Base-by-base conservation (phyloP, 768 basidiomycete species). In the Leccinum uliginosum region DNA sequence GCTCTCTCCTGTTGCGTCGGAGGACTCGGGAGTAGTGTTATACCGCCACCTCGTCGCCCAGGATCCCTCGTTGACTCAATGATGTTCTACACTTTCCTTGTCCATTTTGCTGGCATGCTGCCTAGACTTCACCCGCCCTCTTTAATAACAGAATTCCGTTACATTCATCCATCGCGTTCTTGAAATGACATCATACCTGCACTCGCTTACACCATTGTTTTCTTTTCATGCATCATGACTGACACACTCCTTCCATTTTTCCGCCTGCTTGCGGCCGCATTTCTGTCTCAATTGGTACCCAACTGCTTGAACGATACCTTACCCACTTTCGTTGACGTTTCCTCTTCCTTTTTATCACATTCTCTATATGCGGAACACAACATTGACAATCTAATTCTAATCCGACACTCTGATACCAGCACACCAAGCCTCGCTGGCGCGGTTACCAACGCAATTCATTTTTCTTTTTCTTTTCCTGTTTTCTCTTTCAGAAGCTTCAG, bases 1-100 rank as follows among this genome's bases (percentile, higher is more conserved):
- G 80, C 68, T 73, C 17, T 91, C 89, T 6, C 89, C 91, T 56
- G 87, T 86, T 48, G 89, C 86, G 17, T 82, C 71, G 50, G 71
- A 72, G 59, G 91, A 92, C 70, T 93, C 91, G 51, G 89, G 87
- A 61, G 88, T 93, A 60, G 89, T 86, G 62, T 72, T 93, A 68
- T 90, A 91, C 76, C 85, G 88, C 59, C 87, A 89, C 71, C 83
- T 92, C 71, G 78, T 91, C 66, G 85, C 83, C 51, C 82, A 89
- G 60, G 87, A 91, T 66, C 85, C 84, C 43, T 83, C 85, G 59
- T 75, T 91, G 69, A 81, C 80, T 63, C 72, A 73, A 56, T 68
- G 57, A 69, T 58, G 35, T 60, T 54, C 46, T 34, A 35, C 32
- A 50, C 54, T 47, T 51, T 44, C 34, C 30, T 29, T 30, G 45